phyloP scores from a whole-genome alignment of 1,284 basidiomycete species.

The Bondarzewia mesenterica region DNA sequence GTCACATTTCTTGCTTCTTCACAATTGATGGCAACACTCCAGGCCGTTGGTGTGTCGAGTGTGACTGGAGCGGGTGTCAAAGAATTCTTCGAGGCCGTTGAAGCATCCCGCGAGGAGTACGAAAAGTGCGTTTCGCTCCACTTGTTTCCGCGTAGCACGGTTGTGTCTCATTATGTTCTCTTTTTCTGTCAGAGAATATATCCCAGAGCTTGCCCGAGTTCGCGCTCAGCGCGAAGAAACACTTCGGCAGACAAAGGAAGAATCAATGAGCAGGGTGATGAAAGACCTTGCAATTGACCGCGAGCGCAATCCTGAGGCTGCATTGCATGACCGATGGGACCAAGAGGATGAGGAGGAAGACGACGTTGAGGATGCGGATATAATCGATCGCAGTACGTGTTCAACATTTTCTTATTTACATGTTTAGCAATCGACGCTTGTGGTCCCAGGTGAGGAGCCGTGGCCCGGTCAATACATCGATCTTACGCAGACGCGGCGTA shows the following conservation, averaged over 20 bases:
- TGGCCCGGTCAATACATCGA: constrained; percentile 69
- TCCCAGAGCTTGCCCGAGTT: constrained; percentile 81
- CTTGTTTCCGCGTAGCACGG: constrained; percentile 2
- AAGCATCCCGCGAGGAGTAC: constrained; percentile 83
- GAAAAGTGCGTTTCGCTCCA: constrained; percentile 48
- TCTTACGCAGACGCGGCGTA: constrained; percentile 45
- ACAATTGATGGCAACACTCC: constrained; percentile 5
- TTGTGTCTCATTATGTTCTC: background rate
- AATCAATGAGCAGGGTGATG: constrained; percentile 80
- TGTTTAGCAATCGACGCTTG: constrained; percentile 19
- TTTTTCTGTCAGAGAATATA: constrained; percentile 63
- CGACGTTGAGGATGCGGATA: constrained; percentile 54
- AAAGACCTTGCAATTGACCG: constrained; percentile 77
- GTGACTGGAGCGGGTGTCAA: constrained; percentile 90
- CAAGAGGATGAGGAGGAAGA: constrained; percentile 44
- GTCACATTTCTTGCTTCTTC: background rate
- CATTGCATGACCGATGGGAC: constrained; percentile 51
- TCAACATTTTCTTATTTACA: background rate
- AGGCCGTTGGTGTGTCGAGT: constrained; percentile 95
- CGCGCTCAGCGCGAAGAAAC: constrained; percentile 52
- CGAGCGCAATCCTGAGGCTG: constrained; percentile 44
- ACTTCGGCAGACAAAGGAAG: constrained; percentile 63
- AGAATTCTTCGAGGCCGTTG: constrained; percentile 88
- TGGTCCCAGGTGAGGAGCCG: constrained; percentile 45
- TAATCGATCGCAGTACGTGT: constrained; percentile 55